A percentile compares a stretch with the other conserved stretches of the same genome.
phyloP scores from a whole-genome alignment of 2,329 filamentous ascomycete genomes.

The Aspergillus ibericus region DNA sequence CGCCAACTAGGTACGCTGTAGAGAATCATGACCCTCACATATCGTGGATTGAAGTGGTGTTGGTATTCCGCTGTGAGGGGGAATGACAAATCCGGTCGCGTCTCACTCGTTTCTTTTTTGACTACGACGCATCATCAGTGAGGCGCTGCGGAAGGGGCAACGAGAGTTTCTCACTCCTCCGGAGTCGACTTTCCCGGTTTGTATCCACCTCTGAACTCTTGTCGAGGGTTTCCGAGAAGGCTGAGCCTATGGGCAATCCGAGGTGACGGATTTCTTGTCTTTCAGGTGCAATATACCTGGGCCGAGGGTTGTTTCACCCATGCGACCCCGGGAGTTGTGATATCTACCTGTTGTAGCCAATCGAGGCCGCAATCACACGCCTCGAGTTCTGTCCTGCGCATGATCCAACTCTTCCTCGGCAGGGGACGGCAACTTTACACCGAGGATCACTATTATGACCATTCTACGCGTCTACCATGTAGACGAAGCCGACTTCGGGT shows the following conservation, averaged over 20 bases:
- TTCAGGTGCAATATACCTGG: background rate
- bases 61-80: background rate
- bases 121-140: slow-evolving; percentile 6
- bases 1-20: too few species aligned
- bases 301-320: background rate
- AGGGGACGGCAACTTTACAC: background rate
- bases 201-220: background rate
- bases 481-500: background rate
- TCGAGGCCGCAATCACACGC: background rate
- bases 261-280: too few species aligned
- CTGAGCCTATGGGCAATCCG: too few species aligned
- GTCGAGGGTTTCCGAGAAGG: too few species aligned
- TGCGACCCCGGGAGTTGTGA: background rate
- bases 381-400: background rate
- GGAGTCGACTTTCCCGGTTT: background rate
- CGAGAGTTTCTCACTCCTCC: background rate
- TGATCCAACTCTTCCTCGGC: background rate
- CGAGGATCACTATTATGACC: background rate
- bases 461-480: too few species aligned
- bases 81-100: background rate
- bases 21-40: background rate
- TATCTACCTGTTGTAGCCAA: slow-evolving; percentile 3
- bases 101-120: background rate
- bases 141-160: background rate
- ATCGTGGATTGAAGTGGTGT: background rate